Evolutionary conservation across 148 eudicot genomes (phyloP).

Genomic region (Nyssa sinensis): DNA sequence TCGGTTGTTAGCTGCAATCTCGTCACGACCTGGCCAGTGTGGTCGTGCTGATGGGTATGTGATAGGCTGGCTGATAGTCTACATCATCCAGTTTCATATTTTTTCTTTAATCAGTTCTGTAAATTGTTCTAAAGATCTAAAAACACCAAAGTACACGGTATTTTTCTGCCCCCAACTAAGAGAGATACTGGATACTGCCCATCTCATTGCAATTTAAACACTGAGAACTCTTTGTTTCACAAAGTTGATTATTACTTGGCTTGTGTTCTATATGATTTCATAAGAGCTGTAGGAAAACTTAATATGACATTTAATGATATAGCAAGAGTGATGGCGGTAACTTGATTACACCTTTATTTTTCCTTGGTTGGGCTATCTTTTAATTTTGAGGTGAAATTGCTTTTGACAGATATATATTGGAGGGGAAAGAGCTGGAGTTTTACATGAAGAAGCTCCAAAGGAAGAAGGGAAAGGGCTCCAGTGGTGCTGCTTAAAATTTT

Average conservation of each 20-base stretch:
- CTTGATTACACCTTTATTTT: neutral
- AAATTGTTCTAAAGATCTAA: too few relatives aligned
- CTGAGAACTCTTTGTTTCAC: neutral
- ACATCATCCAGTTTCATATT: neutral
- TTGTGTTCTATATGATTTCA: neutral
- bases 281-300: neutral
- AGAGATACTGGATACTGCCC: neutral
- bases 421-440: constrained; percentile 40
- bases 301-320: too few relatives aligned
- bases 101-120: neutral
- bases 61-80: neutral
- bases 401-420: constrained; percentile 25
- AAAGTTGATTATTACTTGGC: neutral
- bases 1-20: constrained; percentile 43
- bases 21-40: constrained; percentile 56
- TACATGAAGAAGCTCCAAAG: constrained; percentile 41
- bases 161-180: neutral
- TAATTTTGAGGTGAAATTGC: neutral
- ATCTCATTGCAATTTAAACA: neutral
- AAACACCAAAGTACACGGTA: neutral
- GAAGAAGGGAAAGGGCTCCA: constrained; percentile 41
- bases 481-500: constrained; percentile 22
- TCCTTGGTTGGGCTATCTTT: neutral
- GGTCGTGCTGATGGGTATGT: constrained; percentile 52
- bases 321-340: neutral